phyloP scores from a whole-genome alignment of 106 monocot species.

The Alisma plantagoaquatica region DNA sequence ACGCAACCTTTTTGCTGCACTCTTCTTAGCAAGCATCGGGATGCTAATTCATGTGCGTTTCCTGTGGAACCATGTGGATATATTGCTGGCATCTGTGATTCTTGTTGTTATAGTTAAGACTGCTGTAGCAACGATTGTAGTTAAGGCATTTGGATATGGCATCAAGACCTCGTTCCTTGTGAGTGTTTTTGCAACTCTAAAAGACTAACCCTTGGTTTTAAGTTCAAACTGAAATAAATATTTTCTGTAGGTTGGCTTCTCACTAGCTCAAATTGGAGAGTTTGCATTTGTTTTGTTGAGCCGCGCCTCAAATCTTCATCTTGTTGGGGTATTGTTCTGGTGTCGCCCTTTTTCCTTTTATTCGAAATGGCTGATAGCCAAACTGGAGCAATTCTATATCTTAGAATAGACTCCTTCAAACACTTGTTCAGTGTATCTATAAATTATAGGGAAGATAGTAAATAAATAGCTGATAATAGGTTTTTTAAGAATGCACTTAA shows the following conservation, averaged over 20 bases:
- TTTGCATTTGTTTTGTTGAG: slow-evolving; percentile 95
- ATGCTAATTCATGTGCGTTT: slow-evolving; percentile 97
- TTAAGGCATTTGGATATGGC: slow-evolving; percentile 80
- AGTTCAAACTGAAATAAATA: too few species aligned
- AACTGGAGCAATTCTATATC: too few species aligned
- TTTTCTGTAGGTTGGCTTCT: slow-evolving; percentile 81
- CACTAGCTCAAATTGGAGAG: slow-evolving; percentile 97
- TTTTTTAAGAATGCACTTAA: too few species aligned
- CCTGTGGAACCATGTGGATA: slow-evolving; percentile 92
- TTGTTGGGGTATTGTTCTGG: slow-evolving; percentile 68
- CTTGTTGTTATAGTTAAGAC: slow-evolving; percentile 83
- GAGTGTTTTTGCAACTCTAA: too few species aligned
- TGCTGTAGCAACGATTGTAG: slow-evolving; percentile 47
- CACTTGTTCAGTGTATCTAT: too few species aligned
- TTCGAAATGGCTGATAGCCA: too few species aligned
- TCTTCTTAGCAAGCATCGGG: slow-evolving; percentile 97
- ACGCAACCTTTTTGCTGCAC: slow-evolving; percentile 95
- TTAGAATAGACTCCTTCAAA: too few species aligned
- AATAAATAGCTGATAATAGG: too few species aligned
- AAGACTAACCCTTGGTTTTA: too few species aligned
- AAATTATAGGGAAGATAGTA: too few species aligned
- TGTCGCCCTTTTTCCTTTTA: too few species aligned
- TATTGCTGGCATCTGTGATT: slow-evolving; percentile 88
- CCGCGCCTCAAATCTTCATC: slow-evolving; percentile 96
- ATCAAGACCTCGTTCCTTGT: slow-evolving; percentile 84